Base-by-base conservation (phyloP, 306 rosid species). In the Pyrus bretschneideri region DNA sequence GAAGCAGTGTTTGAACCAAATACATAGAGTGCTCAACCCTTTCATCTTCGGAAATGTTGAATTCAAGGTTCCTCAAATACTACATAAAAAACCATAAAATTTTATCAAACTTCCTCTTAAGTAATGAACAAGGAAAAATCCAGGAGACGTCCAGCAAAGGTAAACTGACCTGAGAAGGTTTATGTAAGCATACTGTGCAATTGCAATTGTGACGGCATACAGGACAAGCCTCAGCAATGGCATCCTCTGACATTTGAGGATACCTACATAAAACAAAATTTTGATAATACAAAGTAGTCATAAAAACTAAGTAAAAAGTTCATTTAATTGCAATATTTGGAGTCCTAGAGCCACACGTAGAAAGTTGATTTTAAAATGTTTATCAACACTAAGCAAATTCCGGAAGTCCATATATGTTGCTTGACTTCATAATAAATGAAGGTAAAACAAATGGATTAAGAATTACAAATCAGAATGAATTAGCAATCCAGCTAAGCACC, bases 171-270 rank as follows among this genome's bases (percentile, higher is more conserved):
- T 38, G 45, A 42, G 84, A 38, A 17, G 78, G 80, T 17, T 5
- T 75, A 68, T 45, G 81, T 86, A 93, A 73, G 78, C 98, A 93
- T 44, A 83, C 79, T 85, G 86, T 90, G 84, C 97, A 93, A 70
- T 91, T 93, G 88, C 98, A 93, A 83, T 87, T 91, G 61, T 80
- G 87, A 67, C 87, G 12, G 81, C 98, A 91, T 30, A 88, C 91
- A 15, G 97, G 97, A 81, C 98, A 93, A 64, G 75, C 59, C 59
- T 85, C 23, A 3, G 91, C 87, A 79, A 93, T 78, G 23, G 77
- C 79, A 2, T 87, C 88, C 75, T 86, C 86, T 29, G 83, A 27
- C 58, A 55, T 79, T 5, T 74, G 72, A 68, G 97, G 96, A 81
- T 93, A 93, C 98, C 98, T 93, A 68, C 55, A 59, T 65, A 83